These are phyloP conservation scores for Saturnispora halmiae DNA, from an alignment of 805 yeast species.

Conservation along the genomic window DNA sequence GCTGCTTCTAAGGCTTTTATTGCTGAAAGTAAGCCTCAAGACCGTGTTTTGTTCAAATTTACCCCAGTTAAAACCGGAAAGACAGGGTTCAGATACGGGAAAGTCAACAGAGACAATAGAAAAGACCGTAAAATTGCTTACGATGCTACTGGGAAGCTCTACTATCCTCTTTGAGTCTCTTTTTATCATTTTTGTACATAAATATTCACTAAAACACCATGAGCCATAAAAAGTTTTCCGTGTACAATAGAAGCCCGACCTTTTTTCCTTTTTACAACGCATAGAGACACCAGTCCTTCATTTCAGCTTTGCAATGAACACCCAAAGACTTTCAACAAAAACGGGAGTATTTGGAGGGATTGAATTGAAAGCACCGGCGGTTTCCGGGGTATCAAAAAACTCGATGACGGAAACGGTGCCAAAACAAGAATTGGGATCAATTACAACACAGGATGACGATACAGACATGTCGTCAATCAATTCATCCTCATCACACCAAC, in stretches of 20 bases:
- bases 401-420: no score
- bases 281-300: no score
- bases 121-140: constrained; percentile 70
- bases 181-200: not conserved
- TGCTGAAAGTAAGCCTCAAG: constrained; percentile 60
- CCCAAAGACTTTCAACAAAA: no score
- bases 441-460: constrained; percentile 1
- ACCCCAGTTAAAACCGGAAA: constrained; percentile 70
- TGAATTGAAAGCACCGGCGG: constrained; percentile 9
- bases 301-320: no score
- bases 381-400: constrained; percentile 9
- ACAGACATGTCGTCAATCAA: not conserved
- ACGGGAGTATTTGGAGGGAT: constrained; percentile 3
- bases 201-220: not conserved
- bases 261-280: not conserved
- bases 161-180: constrained; percentile 19
- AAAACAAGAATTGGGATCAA: no score
- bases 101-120: constrained; percentile 80
- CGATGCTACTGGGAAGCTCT: constrained; percentile 55
- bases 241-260: not conserved
- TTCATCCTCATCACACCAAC: not conserved
- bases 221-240: not conserved
- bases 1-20: constrained; percentile 31
- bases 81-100: constrained; percentile 90
- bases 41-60: constrained; percentile 63